Evolutionary conservation across 1,284 basidiomycete genomes (phyloP).

Genomic region (Ustilago crameri): DNA sequence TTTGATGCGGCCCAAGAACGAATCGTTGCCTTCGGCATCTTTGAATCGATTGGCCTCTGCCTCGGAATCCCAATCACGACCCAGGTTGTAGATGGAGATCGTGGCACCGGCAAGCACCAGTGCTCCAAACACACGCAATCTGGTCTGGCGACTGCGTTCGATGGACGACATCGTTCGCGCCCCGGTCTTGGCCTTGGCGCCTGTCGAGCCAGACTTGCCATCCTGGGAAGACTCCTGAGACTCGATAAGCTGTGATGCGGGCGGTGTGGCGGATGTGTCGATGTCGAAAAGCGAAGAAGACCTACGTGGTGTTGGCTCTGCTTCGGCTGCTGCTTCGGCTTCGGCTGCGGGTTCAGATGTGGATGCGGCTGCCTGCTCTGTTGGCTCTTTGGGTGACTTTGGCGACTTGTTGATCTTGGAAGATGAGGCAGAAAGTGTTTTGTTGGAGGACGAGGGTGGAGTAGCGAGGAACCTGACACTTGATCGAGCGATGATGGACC

Average conservation of each 20-base stretch:
- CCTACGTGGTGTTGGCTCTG: slow-evolving; percentile 16
- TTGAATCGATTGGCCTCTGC: slow-evolving; percentile 57
- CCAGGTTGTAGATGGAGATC: slow-evolving; percentile 59
- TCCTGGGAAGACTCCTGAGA: slow-evolving; percentile 8
- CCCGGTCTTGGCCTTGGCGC: slow-evolving; percentile 64
- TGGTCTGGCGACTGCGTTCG: slow-evolving; percentile 64
- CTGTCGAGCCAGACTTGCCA: slow-evolving; percentile 50
- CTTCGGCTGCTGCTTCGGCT: slow-evolving; percentile 1
- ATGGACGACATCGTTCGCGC: slow-evolving; percentile 66
- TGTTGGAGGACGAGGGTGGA: slow-evolving; percentile 15
- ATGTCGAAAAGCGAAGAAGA: slow-evolving; percentile 53
- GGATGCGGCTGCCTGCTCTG: slow-evolving; percentile 4
- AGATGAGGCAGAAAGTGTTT: no score
- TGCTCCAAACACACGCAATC: slow-evolving; percentile 47
- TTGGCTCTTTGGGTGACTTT: neutral
- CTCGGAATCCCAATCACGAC: slow-evolving; percentile 66
- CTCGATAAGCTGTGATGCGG: slow-evolving; percentile 35
- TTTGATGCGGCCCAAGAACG: slow-evolving; percentile 60
- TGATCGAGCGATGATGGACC: slow-evolving; percentile 7
- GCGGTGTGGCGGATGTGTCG: slow-evolving; percentile 49
- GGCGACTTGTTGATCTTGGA: neutral
- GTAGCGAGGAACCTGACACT: slow-evolving; percentile 33
- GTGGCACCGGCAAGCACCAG: slow-evolving; percentile 49
- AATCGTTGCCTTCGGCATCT: slow-evolving; percentile 28
- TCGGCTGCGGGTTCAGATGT: slow-evolving; percentile 1